These are phyloP conservation scores for Aurantiochytrium sp. DNA, from an alignment of 108 stramenopile species.

Conservation along the genomic window DNA sequence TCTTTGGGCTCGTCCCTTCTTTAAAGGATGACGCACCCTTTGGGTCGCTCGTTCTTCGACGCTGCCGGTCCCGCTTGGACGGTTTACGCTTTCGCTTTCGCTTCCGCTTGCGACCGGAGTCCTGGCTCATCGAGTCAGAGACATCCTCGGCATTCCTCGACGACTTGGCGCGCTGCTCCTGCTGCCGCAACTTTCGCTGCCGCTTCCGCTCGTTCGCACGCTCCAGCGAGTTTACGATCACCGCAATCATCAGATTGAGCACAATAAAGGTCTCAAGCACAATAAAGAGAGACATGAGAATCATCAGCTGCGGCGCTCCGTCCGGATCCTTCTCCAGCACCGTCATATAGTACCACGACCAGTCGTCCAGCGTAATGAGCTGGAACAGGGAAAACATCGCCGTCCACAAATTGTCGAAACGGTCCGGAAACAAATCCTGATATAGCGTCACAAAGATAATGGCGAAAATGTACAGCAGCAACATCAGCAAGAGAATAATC, in stretches of 20 bases:
- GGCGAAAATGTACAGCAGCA: conserved; percentile 14
- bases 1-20: too few species aligned
- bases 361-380: neutral
- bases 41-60: too few species aligned
- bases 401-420: neutral
- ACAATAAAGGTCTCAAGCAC: conserved; percentile 2
- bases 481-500: neutral
- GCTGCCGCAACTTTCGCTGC: neutral
- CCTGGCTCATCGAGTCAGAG: too few species aligned
- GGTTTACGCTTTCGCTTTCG: neutral
- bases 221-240: neutral
- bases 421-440: neutral
- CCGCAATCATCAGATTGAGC: neutral
- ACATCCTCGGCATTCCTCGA: too few species aligned
- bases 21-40: too few species aligned
- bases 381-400: conserved; percentile 6
- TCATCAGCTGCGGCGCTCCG: neutral
- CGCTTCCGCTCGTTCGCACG: neutral
- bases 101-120: neutral
- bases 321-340: neutral
- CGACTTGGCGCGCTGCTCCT: neutral
- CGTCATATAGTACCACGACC: neutral
- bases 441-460: conserved; percentile 16
- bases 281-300: neutral
- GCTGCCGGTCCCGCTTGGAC: too few species aligned